Evolutionary conservation across 1,139 yeast genomes (phyloP).

Genomic region (Suhomyces kunorum): DNA sequence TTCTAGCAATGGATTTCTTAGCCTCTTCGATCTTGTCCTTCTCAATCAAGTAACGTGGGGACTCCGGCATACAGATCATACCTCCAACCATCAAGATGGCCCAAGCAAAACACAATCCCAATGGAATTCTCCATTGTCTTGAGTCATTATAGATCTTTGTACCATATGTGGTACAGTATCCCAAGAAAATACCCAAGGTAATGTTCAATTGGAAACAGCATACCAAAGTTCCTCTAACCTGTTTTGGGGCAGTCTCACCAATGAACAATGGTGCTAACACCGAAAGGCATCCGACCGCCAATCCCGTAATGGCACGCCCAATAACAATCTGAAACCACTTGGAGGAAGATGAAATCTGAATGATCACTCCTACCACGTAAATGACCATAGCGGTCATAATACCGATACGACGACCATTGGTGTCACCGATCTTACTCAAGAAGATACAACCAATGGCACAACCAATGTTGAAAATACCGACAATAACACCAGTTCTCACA

Average conservation of each 20-base stretch:
- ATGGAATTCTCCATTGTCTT: conserved; percentile 22
- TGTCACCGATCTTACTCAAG: conserved; percentile 24
- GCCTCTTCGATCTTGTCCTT: conserved; percentile 37
- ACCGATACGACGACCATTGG: conserved; percentile 26
- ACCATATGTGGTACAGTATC: conserved; percentile 32
- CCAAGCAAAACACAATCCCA: conserved; percentile 29
- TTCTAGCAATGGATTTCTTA: conserved; percentile 48
- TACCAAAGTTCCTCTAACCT: conserved; percentile 28
- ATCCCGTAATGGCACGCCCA: conserved; percentile 47
- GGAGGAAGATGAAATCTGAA: conserved; percentile 23
- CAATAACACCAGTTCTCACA: conserved; percentile 47
- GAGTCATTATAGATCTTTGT: conserved; percentile 20
- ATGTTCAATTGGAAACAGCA: conserved; percentile 29
- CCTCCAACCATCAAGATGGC: conserved; percentile 26
- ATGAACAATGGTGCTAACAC: conserved; percentile 28
- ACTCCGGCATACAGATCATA: conserved; percentile 29
- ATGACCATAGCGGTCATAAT: conserved; percentile 25
- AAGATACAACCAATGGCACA: conserved; percentile 28
- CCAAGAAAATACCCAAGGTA: conserved; percentile 47
- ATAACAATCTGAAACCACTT: conserved; percentile 50
- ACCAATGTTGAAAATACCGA: conserved; percentile 28
- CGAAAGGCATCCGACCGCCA: conserved; percentile 27
- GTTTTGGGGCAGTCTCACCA: conserved; percentile 28
- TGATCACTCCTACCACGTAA: conserved; percentile 25
- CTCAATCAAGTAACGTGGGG: conserved; percentile 27